Evolutionary conservation across 78 protist species (phyloP), one percentile per base, ranked within the genome.

Genomic region (Dictyostelium brefeldianum): DNA sequence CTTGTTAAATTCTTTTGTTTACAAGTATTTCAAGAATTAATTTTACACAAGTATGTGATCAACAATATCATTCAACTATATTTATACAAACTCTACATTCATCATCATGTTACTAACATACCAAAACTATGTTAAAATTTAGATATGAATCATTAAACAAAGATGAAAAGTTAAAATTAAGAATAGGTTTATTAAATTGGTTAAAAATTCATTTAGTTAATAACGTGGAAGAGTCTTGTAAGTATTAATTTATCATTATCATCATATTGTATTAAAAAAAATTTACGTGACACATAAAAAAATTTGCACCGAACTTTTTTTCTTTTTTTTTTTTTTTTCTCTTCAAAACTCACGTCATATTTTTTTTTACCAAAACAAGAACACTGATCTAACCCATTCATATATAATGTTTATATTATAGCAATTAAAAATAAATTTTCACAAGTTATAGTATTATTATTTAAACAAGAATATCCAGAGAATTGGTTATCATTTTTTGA

Each of bases 1-100:
- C 80, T 80, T 22, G 83, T 91, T 12, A 91, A 83, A 53, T 91
- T 91, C 95, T 91, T 91, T 78, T 91, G 95, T 46, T 78, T 91
- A 50, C 85, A 78, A 17, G 80, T 91, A 9, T 77, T 91, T 71
- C 95, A 91, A 91, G 95, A 91, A n/a, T 12, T 83, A 0, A 69
- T 91, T 8, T 67, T 83, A 73, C 78, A 91, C 65, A 81, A 51
- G 89, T 81, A 78, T 36, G 51, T 27, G 3, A 20, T 27, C 8
- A 8, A 20, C 15, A 57, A 0, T 48, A 48, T 48, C 53, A 8
- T 8, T 48, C 53, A 8, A 8, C 8, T 9, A 9, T 9, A n/a
- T n/a, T n/a, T n/a, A n/a, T n/a, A n/a, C n/a, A n/a, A n/a, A n/a
- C n/a, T n/a, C n/a, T n/a, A n/a, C n/a, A n/a, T n/a, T n/a, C n/a